Conservation (phyloP, 108 stramenopile species). For the Skeletonema costatum region DNA sequence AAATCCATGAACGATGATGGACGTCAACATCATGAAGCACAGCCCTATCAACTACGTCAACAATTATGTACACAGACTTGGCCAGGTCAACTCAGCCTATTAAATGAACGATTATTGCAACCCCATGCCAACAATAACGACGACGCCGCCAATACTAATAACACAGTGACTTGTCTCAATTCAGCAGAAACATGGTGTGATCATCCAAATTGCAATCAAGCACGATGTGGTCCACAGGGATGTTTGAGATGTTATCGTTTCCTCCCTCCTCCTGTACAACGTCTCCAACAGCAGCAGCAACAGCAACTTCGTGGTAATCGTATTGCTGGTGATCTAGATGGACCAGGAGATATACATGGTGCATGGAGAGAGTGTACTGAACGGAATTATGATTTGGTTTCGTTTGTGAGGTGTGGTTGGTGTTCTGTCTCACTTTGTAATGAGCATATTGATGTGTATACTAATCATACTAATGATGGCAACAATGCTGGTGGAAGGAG, state of each 20-base stretch:
- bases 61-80: slow-evolving; percentile 29
- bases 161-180: slow-evolving; percentile 20
- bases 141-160: background rate
- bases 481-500: no score
- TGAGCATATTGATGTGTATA: no score
- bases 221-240: slow-evolving; percentile 31
- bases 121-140: background rate
- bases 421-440: no score
- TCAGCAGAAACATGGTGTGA: slow-evolving; percentile 40
- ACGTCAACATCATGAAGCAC: background rate
- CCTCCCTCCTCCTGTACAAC: slow-evolving; percentile 3
- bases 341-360: no score
- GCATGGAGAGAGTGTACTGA: no score
- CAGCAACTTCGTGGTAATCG: background rate
- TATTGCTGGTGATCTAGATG: no score
- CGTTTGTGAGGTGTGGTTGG: no score
- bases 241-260: slow-evolving; percentile 39
- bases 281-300: slow-evolving; percentile 18
- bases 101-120: background rate
- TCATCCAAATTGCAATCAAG: slow-evolving; percentile 18
- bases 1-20: background rate
- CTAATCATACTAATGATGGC: no score
- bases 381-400: no score
- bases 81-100: slow-evolving; percentile 19
- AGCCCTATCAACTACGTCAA: background rate